A percentile compares a stretch with the other conserved stretches of the same genome.
phyloP scores from a whole-genome alignment of 2,329 filamentous ascomycete species.

The Ambrosiella beaveri region DNA sequence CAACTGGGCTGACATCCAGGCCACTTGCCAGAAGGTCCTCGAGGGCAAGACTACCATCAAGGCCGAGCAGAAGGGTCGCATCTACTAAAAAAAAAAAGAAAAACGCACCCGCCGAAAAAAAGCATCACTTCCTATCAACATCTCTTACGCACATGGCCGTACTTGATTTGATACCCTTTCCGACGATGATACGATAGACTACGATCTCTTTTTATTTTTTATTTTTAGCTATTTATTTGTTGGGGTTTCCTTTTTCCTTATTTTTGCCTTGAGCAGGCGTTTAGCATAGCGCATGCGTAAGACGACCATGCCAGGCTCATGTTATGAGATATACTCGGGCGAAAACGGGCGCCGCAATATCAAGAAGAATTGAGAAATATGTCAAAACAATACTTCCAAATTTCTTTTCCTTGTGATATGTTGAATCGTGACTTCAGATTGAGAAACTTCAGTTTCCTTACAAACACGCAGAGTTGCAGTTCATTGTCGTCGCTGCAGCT shows the following conservation, averaged over 20 bases:
- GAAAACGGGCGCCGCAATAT: slow-evolving; percentile 12
- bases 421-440: no score
- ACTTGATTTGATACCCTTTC: neutral
- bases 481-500: no score
- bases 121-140: neutral
- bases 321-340: slow-evolving; percentile 1
- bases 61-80: slow-evolving; percentile 42
- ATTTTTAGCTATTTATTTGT: neutral
- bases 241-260: slow-evolving; percentile 2
- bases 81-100: slow-evolving; percentile 3
- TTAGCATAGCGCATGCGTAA: slow-evolving; percentile 13
- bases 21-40: slow-evolving; percentile 60
- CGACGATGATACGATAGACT: slow-evolving; percentile 8
- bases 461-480: no score
- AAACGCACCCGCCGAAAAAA: no score
- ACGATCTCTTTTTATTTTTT: slow-evolving; percentile 3
- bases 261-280: slow-evolving; percentile 3
- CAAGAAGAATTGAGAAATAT: slow-evolving; percentile 7
- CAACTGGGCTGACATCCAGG: slow-evolving; percentile 64
- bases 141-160: neutral
- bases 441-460: no score
- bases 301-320: slow-evolving; percentile 5
- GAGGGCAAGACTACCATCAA: slow-evolving; percentile 53
- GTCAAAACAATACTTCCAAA: neutral
- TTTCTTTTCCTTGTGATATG: no score